Evolutionary conservation across 768 basidiomycete species (phyloP).

Genomic region (Suillus occidentalis): DNA sequence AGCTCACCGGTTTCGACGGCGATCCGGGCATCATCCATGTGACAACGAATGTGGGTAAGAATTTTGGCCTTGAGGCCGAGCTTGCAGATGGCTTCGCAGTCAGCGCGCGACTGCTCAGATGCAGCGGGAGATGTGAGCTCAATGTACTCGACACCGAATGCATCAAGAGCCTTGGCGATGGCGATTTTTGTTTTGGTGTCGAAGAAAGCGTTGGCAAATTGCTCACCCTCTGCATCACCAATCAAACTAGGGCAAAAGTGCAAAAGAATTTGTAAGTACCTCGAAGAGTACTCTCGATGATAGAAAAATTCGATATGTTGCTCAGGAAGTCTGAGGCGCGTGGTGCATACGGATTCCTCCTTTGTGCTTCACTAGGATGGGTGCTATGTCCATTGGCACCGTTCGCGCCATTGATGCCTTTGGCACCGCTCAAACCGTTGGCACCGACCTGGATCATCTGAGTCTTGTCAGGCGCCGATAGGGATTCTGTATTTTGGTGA

Average conservation of each 20-base stretch:
- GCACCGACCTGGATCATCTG: constrained; percentile 65
- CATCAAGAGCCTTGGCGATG: constrained; percentile 96
- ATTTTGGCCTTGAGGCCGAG: constrained; percentile 96
- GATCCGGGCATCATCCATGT: constrained; percentile 99
- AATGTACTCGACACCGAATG: constrained; percentile 99
- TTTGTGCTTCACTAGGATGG: constrained; percentile 39
- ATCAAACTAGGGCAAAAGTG: constrained; percentile 11
- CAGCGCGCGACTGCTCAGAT: constrained; percentile 89
- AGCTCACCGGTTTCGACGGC: constrained; percentile 92
- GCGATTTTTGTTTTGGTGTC: constrained; percentile 99
- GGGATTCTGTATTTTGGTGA: constrained; percentile 50
- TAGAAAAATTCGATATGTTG: constrained; percentile 91
- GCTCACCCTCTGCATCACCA: constrained; percentile 79
- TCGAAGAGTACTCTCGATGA: constrained; percentile 95
- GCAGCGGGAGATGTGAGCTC: constrained; percentile 98
- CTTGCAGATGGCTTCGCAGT: constrained; percentile 99
- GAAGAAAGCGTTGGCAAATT: constrained; percentile 99
- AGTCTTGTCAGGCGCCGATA: constrained; percentile 38
- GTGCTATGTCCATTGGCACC: constrained; percentile 35
- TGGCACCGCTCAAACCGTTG: constrained; percentile 36
- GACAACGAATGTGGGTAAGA: constrained; percentile 97
- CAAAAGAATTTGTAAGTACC: constrained; percentile 43
- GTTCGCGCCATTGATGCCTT: constrained; percentile 42
- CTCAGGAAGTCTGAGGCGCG: constrained; percentile 91
- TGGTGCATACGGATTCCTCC: constrained; percentile 80